Evolutionary conservation across 495 filamentous ascomycete genomes (phyloP).

Genomic region (Aspergillus asperescens): DNA sequence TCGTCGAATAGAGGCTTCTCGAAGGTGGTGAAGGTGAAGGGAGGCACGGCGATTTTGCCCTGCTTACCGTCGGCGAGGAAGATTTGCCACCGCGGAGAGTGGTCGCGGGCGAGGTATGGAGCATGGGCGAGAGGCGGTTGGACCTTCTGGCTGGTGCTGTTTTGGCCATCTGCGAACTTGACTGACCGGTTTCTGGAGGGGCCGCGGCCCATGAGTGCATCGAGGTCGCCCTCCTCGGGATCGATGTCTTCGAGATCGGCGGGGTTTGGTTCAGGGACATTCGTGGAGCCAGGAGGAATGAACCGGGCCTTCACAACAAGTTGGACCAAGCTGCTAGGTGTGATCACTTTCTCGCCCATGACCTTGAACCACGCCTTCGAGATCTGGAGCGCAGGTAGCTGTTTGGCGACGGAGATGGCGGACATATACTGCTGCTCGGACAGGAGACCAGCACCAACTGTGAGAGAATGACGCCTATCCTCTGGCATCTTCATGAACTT

Average conservation of each 20-base stretch:
- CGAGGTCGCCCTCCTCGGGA: conserved; percentile 85
- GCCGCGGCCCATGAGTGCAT: conserved; percentile 79
- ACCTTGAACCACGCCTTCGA: conserved; percentile 99
- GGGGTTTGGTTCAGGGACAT: conserved; percentile 67
- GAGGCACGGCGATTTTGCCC: conserved; percentile 90
- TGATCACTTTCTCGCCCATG: conserved; percentile 84
- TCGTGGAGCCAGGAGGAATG: conserved; percentile 72
- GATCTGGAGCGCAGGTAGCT: conserved; percentile 76
- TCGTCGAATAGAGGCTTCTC: conserved; percentile 76
- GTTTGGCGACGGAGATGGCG: conserved; percentile 68
- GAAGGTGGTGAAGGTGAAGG: conserved; percentile 84
- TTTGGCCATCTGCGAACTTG: conserved; percentile 54
- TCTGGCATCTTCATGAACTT: conserved; percentile 81
- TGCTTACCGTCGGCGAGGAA: conserved; percentile 92
- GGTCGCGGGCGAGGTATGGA: conserved; percentile 82
- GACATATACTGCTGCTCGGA: conserved; percentile 69
- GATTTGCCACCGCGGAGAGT: conserved; percentile 84
- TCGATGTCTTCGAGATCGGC: conserved; percentile 85
- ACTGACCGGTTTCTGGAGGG: conserved; percentile 50
- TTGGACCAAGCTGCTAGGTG: conserved; percentile 86
- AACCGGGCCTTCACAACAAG: conserved; percentile 94
- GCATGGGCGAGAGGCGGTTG: conserved; percentile 81
- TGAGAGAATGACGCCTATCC: conserved; percentile 61
- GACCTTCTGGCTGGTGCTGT: conserved; percentile 43
- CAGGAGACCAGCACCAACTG: conserved; percentile 64